Conservation (phyloP, 495 filamentous ascomycete species). For the Hapsidospora chrysogenum region DNA sequence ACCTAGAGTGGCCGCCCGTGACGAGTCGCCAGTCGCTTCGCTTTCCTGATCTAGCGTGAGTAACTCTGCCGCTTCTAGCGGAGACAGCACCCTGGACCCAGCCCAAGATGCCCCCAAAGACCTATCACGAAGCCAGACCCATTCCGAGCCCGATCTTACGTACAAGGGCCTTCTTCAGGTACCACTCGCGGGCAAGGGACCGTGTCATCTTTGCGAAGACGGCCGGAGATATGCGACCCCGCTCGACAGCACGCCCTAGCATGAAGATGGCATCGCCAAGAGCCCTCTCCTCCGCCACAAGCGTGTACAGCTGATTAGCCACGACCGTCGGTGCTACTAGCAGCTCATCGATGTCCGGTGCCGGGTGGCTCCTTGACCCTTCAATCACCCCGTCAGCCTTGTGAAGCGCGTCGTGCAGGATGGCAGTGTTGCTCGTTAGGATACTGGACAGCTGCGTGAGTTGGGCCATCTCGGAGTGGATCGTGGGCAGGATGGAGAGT, state of each 20-base stretch:
- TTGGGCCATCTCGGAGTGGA: slow-evolving; percentile 55
- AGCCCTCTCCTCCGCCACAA: slow-evolving; percentile 71
- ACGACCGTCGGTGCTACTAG: slow-evolving; percentile 90
- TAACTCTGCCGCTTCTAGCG: too few species aligned
- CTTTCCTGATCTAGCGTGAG: too few species aligned
- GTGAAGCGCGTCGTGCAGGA: slow-evolving; percentile 57
- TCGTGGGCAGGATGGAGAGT: slow-evolving; percentile 39
- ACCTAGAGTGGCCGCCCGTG: too few species aligned
- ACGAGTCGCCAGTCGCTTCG: too few species aligned
- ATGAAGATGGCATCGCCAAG: slow-evolving; percentile 75
- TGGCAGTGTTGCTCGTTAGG: slow-evolving; percentile 57
- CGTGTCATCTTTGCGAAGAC: slow-evolving; percentile 76
- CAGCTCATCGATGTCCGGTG: slow-evolving; percentile 60
- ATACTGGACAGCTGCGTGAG: slow-evolving; percentile 51
- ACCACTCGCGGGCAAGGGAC: slow-evolving; percentile 72
- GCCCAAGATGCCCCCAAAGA: too few species aligned
- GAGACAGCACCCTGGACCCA: too few species aligned
- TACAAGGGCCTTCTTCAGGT: slow-evolving; percentile 73
- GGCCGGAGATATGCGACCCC: slow-evolving; percentile 60
- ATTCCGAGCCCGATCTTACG: slow-evolving; percentile 80
- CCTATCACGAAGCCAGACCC: slow-evolving; percentile 30
- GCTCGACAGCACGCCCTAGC: slow-evolving; percentile 65
- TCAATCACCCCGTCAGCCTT: slow-evolving; percentile 69
- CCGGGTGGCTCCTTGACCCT: slow-evolving; percentile 33
- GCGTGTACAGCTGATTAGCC: slow-evolving; percentile 75